Percentiles rank a stretch among this genome's conserved stretches.
Evolutionary conservation across 2,329 filamentous ascomycete genomes (phyloP).

Genomic region (Sclerotinia sclerotiorum): DNA sequence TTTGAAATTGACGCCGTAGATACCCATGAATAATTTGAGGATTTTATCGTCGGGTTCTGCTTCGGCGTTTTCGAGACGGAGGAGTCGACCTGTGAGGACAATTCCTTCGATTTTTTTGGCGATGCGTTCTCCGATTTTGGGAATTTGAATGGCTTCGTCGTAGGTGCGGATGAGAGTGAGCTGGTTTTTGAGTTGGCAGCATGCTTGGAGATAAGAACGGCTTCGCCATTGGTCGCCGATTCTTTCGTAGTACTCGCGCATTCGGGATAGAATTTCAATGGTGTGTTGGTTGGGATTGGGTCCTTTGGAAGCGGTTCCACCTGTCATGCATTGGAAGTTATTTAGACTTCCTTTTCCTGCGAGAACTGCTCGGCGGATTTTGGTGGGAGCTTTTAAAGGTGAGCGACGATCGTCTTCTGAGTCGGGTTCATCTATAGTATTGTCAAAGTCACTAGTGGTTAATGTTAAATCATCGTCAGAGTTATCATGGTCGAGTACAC

Average conservation of each 20-base stretch:
- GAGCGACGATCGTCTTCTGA: slow-evolving; percentile 41
- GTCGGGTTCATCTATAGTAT: slow-evolving; percentile 36
- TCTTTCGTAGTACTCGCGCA: slow-evolving; percentile 75
- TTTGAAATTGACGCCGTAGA: slow-evolving; percentile 74
- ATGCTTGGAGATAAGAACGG: slow-evolving; percentile 73
- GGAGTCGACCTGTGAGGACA: slow-evolving; percentile 68
- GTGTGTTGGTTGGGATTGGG: slow-evolving; percentile 72
- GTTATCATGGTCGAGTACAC: slow-evolving; percentile 9
- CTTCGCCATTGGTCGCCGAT: slow-evolving; percentile 77
- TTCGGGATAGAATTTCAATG: slow-evolving; percentile 73
- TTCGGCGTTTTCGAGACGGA: slow-evolving; percentile 68
- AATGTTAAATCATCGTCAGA: slow-evolving; percentile 11
- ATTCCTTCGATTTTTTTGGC: slow-evolving; percentile 91
- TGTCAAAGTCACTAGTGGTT: slow-evolving; percentile 28
- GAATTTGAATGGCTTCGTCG: slow-evolving; percentile 66
- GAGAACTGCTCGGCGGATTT: slow-evolving; percentile 10
- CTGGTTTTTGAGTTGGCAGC: slow-evolving; percentile 70
- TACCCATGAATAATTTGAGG: slow-evolving; percentile 68
- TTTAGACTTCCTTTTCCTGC: slow-evolving; percentile 43
- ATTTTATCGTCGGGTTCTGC: slow-evolving; percentile 64
- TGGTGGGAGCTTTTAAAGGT: slow-evolving; percentile 8
- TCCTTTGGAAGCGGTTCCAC: slow-evolving; percentile 46
- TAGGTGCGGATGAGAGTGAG: slow-evolving; percentile 62
- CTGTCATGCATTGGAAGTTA: slow-evolving; percentile 55
- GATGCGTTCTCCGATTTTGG: slow-evolving; percentile 68